Evolutionary conservation across 768 basidiomycete species (phyloP).

Genomic region (Auricularia sp.): DNA sequence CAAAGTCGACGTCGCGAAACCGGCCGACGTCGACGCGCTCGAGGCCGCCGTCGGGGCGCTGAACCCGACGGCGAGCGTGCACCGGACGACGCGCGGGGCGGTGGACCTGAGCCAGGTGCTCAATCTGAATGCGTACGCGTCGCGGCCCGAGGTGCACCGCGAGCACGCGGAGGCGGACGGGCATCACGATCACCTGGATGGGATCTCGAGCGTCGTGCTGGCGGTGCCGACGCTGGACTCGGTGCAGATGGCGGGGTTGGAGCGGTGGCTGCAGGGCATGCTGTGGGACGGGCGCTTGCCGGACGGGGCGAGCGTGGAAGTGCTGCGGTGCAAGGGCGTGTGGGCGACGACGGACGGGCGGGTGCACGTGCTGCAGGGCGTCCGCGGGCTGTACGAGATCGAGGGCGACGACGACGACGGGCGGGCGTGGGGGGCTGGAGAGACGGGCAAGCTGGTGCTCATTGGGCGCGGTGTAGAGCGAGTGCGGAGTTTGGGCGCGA

Average conservation of each 20-base stretch:
- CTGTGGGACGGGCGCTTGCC: constrained; percentile 70
- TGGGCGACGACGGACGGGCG: constrained; percentile 46
- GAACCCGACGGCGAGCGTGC: constrained; percentile 71
- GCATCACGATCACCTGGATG: constrained; percentile 34
- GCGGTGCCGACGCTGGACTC: constrained; percentile 56
- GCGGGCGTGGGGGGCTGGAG: constrained; percentile 30
- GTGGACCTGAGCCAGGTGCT: constrained; percentile 72
- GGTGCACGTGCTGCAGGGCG: constrained; percentile 78
- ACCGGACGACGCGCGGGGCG: constrained; percentile 57
- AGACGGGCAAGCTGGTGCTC: constrained; percentile 71
- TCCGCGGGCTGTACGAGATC: constrained; percentile 83
- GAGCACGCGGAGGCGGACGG: constrained; percentile 19
- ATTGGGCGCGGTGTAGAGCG: constrained; percentile 74
- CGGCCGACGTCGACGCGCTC: constrained; percentile 33
- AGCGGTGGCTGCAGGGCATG: constrained; percentile 69
- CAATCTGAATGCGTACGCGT: constrained; percentile 67
- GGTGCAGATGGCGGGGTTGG: constrained; percentile 42
- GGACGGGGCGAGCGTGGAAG: constrained; percentile 15
- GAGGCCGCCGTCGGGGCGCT: constrained; percentile 57
- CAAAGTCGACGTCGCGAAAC: constrained; percentile 68
- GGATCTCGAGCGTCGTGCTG: constrained; percentile 62
- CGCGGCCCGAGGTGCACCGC: constrained; percentile 28
- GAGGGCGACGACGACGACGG: constrained; percentile 36
- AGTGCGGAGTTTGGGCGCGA: not conserved
- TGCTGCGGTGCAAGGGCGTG: constrained; percentile 85